These are phyloP conservation scores for Amylocarpus encephaloides DNA, from an alignment of 2,329 filamentous ascomycete species.

Conservation along the genomic window DNA sequence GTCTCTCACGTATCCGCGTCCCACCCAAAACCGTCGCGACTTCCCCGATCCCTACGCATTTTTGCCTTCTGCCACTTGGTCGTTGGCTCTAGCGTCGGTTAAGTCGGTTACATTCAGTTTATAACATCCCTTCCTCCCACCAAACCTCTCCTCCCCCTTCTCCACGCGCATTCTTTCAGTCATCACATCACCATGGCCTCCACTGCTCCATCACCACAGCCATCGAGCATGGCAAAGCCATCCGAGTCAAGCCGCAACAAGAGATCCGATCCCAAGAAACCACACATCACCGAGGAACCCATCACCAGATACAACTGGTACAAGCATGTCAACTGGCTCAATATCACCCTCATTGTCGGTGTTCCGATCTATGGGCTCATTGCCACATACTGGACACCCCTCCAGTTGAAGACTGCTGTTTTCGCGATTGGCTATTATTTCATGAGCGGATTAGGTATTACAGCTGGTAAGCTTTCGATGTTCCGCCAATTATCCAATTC, in stretches of 20 bases:
- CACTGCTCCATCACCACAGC: slow-evolving; percentile 15
- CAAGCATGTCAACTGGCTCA: slow-evolving; percentile 92
- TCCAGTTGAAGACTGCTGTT: slow-evolving; percentile 63
- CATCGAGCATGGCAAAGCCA: slow-evolving; percentile 25
- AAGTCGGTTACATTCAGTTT: slow-evolving; percentile 9
- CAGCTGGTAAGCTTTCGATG: slow-evolving; percentile 52
- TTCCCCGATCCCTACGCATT: slow-evolving; percentile 11
- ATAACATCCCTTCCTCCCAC: slow-evolving; percentile 11
- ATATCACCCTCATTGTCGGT: slow-evolving; percentile 72
- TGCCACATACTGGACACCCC: slow-evolving; percentile 70
- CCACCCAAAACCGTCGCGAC: slow-evolving; percentile 3
- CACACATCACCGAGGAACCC: slow-evolving; percentile 77
- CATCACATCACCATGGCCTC: slow-evolving; percentile 21
- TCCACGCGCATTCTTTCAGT: slow-evolving; percentile 8
- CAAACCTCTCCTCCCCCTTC: slow-evolving; percentile 6
- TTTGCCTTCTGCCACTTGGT: slow-evolving; percentile 5
- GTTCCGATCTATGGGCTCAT: slow-evolving; percentile 70
- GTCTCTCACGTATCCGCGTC: background rate
- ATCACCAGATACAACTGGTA: slow-evolving; percentile 81
- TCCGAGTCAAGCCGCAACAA: slow-evolving; percentile 31
- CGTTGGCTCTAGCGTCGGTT: slow-evolving; percentile 1
- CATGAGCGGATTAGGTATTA: slow-evolving; percentile 75
- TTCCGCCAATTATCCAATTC: background rate
- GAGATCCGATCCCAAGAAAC: slow-evolving; percentile 57
- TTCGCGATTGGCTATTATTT: slow-evolving; percentile 78